Evolutionary conservation across 495 filamentous ascomycete species (phyloP).

Genomic region (Terfezia boudieri): DNA sequence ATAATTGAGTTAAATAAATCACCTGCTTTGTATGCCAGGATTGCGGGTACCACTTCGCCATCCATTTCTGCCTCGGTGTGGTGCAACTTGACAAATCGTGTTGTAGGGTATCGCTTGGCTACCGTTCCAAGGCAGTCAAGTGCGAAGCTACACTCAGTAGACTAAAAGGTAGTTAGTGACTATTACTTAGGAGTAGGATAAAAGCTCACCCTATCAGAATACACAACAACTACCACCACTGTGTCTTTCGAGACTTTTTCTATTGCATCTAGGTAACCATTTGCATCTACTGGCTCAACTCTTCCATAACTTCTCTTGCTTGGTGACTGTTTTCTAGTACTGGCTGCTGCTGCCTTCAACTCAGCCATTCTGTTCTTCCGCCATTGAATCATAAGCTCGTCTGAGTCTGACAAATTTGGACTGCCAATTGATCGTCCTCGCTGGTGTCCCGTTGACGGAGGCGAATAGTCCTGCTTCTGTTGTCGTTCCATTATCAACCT

Average conservation of each 20-base stretch:
- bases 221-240: conserved; percentile 84
- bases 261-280: conserved; percentile 82
- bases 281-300: conserved; percentile 66
- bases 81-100: conserved; percentile 78
- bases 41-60: conserved; percentile 63
- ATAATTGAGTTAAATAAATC: conserved; percentile 81
- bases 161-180: conserved; percentile 28
- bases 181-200: not conserved
- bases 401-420: conserved; percentile 38
- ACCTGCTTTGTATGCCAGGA: conserved; percentile 70
- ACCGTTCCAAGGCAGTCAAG: conserved; percentile 55
- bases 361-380: conserved; percentile 54
- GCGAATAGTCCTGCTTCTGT: not conserved
- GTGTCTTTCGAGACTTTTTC: conserved; percentile 66
- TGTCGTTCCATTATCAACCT: not conserved
- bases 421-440: conserved; percentile 24
- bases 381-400: conserved; percentile 67
- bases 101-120: conserved; percentile 40
- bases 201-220: conserved; percentile 57
- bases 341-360: conserved; percentile 34
- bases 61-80: conserved; percentile 91
- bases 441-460: conserved; percentile 18
- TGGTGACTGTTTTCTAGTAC: conserved; percentile 38
- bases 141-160: conserved; percentile 45
- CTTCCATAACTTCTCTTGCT: conserved; percentile 54